phyloP scores from a whole-genome alignment of 805 yeast genomes.

The Ogataea kodamae region DNA sequence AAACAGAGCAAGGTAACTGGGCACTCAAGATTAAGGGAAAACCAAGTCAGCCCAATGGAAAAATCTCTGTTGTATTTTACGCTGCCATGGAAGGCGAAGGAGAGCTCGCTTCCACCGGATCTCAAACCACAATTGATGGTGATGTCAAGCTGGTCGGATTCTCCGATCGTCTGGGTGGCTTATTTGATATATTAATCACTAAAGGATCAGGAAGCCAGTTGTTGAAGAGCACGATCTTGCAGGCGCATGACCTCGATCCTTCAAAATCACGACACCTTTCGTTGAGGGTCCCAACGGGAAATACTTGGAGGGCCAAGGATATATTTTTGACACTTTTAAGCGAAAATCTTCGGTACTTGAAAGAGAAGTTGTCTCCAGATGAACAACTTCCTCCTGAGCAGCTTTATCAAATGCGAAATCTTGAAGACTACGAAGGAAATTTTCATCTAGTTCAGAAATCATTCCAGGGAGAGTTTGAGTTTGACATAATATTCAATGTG shows the following conservation, averaged over 20 bases:
- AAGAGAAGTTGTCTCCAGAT: constrained; percentile 11
- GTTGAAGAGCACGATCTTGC: constrained; percentile 31
- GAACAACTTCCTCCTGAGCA: constrained; percentile 43
- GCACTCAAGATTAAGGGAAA: constrained; percentile 66
- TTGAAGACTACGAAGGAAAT: constrained; percentile 64
- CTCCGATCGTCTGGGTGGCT: constrained; percentile 60
- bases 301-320: constrained; percentile 76
- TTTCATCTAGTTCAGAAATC: constrained; percentile 75
- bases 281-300: constrained; percentile 64
- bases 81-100: constrained; percentile 70
- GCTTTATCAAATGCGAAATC: constrained; percentile 53
- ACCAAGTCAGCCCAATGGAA: constrained; percentile 49
- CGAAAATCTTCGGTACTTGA: constrained; percentile 56
- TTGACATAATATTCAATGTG: constrained; percentile 60
- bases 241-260: constrained; percentile 51
- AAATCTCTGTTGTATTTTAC: constrained; percentile 72
- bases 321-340: constrained; percentile 65
- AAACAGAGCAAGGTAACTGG: constrained; percentile 78
- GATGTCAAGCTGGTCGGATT: constrained; percentile 45
- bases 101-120: constrained; percentile 39
- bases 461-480: constrained; percentile 71
- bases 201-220: constrained; percentile 48
- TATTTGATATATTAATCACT: constrained; percentile 56
- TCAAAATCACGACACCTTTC: constrained; percentile 61
- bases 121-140: constrained; percentile 34